Evolutionary conservation across 2,329 filamentous ascomycete genomes (phyloP).

Genomic region (Fusarium veterinarium): DNA sequence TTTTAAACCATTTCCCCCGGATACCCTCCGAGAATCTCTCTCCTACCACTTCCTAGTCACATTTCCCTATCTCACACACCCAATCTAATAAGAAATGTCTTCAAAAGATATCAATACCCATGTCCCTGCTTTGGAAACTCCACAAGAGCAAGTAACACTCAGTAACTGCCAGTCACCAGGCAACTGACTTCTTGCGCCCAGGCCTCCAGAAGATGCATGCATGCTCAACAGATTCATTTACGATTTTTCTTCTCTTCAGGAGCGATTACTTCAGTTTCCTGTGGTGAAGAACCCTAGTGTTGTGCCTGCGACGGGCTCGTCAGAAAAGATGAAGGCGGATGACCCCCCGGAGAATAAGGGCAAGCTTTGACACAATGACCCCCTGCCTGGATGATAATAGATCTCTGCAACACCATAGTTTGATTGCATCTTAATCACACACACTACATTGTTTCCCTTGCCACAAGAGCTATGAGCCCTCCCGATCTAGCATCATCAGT

Average conservation of each 20-base stretch:
- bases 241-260: constrained; percentile 18
- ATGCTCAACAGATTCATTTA: constrained; percentile 26
- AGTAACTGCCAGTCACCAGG: too few species aligned
- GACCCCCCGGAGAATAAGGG: background rate
- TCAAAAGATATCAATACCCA: accelerated
- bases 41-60: background rate
- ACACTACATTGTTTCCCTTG: background rate
- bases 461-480: too few species aligned
- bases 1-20: background rate
- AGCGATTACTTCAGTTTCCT: constrained; percentile 3
- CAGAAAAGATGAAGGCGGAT: background rate
- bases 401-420: background rate
- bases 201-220: background rate
- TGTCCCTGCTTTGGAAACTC: accelerated
- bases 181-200: background rate
- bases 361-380: background rate
- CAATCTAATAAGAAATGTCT: background rate
- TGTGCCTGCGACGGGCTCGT: accelerated
- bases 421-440: background rate
- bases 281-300: accelerated
- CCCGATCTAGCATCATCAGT: too few species aligned
- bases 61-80: accelerated
- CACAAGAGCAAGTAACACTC: background rate
- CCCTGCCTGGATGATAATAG: background rate
- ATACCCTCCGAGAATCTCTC: background rate